Percentiles rank a stretch among this genome's conserved stretches.
phyloP scores from a whole-genome alignment of 1,139 yeast species.

The Saccharomyces pastorianus region DNA sequence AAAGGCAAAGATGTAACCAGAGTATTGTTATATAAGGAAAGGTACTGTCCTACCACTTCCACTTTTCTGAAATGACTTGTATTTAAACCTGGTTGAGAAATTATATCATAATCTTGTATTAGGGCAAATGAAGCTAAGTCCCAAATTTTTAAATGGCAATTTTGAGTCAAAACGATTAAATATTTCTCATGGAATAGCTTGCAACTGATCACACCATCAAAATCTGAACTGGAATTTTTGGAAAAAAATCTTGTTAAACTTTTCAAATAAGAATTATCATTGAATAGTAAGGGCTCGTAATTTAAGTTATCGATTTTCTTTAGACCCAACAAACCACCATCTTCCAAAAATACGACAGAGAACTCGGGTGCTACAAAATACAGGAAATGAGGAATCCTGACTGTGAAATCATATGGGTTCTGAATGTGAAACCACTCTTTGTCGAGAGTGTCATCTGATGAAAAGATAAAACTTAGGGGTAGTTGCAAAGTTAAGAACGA shows the following conservation, averaged over 20 bases:
- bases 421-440: conserved; percentile 54
- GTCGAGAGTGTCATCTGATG: conserved; percentile 12
- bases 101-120: conserved; percentile 31
- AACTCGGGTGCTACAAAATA: conserved; percentile 39
- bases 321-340: conserved; percentile 62
- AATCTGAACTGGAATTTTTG: conserved; percentile 8
- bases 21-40: conserved; percentile 18
- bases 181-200: conserved; percentile 15
- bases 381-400: conserved; percentile 53
- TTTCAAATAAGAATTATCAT: conserved; percentile 46
- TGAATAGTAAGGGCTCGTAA: conserved; percentile 46
- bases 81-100: background rate
- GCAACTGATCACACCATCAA: conserved; percentile 24
- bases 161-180: conserved; percentile 25
- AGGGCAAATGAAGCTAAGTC: conserved; percentile 36
- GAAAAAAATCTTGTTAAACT: conserved; percentile 32
- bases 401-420: conserved; percentile 67
- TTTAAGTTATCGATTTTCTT: conserved; percentile 35
- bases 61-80: conserved; percentile 17
- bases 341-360: conserved; percentile 51
- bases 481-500: conserved; percentile 32
- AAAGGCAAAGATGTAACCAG: conserved; percentile 37
- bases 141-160: conserved; percentile 46
- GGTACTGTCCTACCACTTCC: conserved; percentile 19
- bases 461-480: conserved; percentile 24